Conservation (phyloP, 1,284 basidiomycete genomes). For the Trametes hirsuta region DNA sequence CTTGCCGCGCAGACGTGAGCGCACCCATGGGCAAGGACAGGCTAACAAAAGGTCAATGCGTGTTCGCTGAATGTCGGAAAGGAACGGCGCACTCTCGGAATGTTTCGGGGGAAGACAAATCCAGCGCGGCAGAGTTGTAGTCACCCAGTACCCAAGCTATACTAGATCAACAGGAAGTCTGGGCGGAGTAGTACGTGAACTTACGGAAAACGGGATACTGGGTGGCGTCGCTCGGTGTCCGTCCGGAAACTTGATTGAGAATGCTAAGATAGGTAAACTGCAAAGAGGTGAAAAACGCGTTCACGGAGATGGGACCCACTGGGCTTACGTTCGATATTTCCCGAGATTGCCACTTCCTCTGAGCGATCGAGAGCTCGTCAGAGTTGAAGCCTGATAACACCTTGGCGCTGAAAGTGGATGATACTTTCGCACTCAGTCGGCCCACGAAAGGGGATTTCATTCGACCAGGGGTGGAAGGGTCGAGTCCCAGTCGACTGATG, state of each 20-base stretch:
- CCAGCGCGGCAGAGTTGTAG: constrained; percentile 77
- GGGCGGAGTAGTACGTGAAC: constrained; percentile 31
- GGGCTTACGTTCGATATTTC: constrained; percentile 84
- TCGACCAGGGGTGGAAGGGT: constrained; percentile 44
- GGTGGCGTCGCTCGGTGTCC: constrained; percentile 93
- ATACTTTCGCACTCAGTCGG: constrained; percentile 42
- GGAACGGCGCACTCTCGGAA: constrained; percentile 77
- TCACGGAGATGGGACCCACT: not conserved
- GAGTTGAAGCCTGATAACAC: constrained; percentile 43
- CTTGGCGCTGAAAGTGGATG: constrained; percentile 45
- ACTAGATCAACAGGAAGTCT: not conserved
- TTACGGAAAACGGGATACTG: constrained; percentile 94
- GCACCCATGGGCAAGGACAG: constrained; percentile 93
- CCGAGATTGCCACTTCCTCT: constrained; percentile 81
- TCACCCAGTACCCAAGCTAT: constrained; percentile 88
- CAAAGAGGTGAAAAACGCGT: constrained; percentile 5
- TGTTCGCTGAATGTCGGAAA: not conserved
- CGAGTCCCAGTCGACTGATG: constrained; percentile 42
- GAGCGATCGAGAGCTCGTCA: constrained; percentile 71
- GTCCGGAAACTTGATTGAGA: constrained; percentile 86
- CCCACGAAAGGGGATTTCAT: constrained; percentile 59
- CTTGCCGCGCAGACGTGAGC: constrained; percentile 71
- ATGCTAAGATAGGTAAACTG: constrained; percentile 89
- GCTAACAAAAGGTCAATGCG: constrained; percentile 40
- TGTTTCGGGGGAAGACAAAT: constrained; percentile 65